Evolutionary conservation across 75 land plant species (phyloP).

Genomic region (Pseudotsuga menziesii): DNA sequence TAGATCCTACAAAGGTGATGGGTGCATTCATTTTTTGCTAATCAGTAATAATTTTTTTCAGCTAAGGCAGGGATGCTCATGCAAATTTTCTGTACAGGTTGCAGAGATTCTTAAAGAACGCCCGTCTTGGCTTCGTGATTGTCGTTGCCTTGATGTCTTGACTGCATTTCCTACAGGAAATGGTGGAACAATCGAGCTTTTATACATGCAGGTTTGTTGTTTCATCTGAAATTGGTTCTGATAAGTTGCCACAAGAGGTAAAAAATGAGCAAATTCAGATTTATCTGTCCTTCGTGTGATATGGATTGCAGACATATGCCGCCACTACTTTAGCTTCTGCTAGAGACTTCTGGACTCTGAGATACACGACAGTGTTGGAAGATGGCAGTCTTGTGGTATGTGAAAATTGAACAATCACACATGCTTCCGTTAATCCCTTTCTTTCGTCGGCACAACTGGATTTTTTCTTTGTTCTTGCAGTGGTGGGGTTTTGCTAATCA

Average conservation of each 20-base stretch:
- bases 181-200: slow-evolving; percentile 89
- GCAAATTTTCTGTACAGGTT: slow-evolving; percentile 34
- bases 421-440: neutral
- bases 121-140: slow-evolving; percentile 87
- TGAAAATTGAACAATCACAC: neutral
- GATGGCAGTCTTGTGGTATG: slow-evolving; percentile 95
- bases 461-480: neutral
- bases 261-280: neutral
- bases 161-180: slow-evolving; percentile 65
- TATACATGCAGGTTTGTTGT: slow-evolving; percentile 78
- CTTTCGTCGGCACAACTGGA: neutral
- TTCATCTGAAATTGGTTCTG: neutral
- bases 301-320: slow-evolving; percentile 66
- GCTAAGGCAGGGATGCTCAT: too few species aligned
- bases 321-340: slow-evolving; percentile 88
- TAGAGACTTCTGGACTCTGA: slow-evolving; percentile 81
- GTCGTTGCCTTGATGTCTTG: slow-evolving; percentile 73
- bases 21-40: too few species aligned
- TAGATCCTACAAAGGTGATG: slow-evolving; percentile 79
- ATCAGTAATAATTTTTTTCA: neutral
- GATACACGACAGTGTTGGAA: slow-evolving; percentile 78
- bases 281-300: neutral
- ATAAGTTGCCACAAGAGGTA: neutral
- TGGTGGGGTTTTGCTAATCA: neutral
- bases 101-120: slow-evolving; percentile 89